These are phyloP conservation scores for Parastagonospora avenae DNA, from an alignment of 2,329 filamentous ascomycete genomes.

Conservation along the genomic window DNA sequence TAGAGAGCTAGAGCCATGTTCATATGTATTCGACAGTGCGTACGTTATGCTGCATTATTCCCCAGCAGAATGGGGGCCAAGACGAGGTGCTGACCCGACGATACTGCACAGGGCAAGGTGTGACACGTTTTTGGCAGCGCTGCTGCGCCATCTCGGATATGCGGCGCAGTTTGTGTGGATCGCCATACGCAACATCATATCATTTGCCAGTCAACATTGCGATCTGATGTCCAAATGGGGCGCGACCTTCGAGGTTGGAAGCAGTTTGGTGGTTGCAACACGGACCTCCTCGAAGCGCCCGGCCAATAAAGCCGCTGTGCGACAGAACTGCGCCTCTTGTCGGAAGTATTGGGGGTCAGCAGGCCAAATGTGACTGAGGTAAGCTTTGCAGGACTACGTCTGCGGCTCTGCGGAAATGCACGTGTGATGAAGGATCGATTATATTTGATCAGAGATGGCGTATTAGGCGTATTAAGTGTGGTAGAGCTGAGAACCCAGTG, in stretches of 20 bases:
- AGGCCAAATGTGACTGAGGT: slow-evolving; percentile 14
- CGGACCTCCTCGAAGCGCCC: not conserved
- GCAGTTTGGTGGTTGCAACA: slow-evolving; percentile 1
- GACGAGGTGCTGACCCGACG: slow-evolving; percentile 10
- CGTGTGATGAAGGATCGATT: not conserved
- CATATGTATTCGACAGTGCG: slow-evolving; percentile 4
- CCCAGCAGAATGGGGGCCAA: slow-evolving; percentile 17
- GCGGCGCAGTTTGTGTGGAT: slow-evolving; percentile 18
- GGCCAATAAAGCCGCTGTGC: slow-evolving; percentile 1
- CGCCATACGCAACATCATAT: not conserved
- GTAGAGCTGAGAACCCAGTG: not conserved
- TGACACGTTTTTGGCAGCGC: slow-evolving; percentile 8
- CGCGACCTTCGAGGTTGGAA: slow-evolving; percentile 3
- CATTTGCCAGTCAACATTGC: not conserved
- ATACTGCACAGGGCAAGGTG: slow-evolving; percentile 10
- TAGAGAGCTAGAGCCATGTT: not conserved
- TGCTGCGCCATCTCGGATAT: slow-evolving; percentile 24
- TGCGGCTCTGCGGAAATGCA: slow-evolving; percentile 20
- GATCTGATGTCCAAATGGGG: not conserved
- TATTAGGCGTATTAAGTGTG: not conserved
- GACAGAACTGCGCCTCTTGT: slow-evolving; percentile 13
- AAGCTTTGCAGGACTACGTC: slow-evolving; percentile 11
- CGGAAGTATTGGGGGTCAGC: slow-evolving; percentile 17
- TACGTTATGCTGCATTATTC: slow-evolving; percentile 14
- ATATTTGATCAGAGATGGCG: not conserved